phyloP scores from a whole-genome alignment of 176 grass and related monocot genomes.

The Juncus effusus region DNA sequence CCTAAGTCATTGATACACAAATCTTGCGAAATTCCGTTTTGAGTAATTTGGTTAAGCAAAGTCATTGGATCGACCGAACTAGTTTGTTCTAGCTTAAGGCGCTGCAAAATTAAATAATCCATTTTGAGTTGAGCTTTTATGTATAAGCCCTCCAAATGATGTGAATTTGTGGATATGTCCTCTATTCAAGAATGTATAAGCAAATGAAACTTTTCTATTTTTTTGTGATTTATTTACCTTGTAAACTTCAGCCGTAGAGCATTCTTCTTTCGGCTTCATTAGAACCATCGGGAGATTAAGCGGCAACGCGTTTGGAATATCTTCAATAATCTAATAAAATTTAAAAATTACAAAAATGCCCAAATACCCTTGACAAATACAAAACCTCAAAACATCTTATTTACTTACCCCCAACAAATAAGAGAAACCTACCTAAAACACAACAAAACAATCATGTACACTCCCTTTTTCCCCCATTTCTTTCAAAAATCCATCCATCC shows the following conservation, averaged over 20 bases:
- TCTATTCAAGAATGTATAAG: neutral
- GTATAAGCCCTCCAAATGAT: no score
- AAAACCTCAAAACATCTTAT: neutral
- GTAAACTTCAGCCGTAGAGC: slow-evolving; percentile 92
- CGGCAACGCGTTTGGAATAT: slow-evolving; percentile 54
- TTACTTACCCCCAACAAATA: neutral
- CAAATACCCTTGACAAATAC: neutral
- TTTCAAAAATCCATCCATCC: neutral
- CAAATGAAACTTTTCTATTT: neutral
- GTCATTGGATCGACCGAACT: slow-evolving; percentile 60
- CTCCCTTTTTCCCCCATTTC: neutral
- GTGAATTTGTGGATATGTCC: no score
- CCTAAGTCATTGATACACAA: slow-evolving; percentile 91
- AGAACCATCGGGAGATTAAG: slow-evolving; percentile 75
- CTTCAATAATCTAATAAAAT: slow-evolving; percentile 66
- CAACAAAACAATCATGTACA: no score
- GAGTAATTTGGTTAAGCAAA: slow-evolving; percentile 64
- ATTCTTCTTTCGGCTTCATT: slow-evolving; percentile 90
- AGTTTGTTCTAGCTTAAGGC: slow-evolving; percentile 58
- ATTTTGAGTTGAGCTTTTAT: no score
- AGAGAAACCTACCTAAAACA: neutral
- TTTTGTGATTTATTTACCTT: slow-evolving; percentile 46
- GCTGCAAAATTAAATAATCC: slow-evolving; percentile 34
- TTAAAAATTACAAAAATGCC: slow-evolving; percentile 5
- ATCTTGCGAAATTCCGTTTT: slow-evolving; percentile 90